Base-by-base conservation (phyloP, 1,284 basidiomycete species). In the Tremellales sp. region DNA sequence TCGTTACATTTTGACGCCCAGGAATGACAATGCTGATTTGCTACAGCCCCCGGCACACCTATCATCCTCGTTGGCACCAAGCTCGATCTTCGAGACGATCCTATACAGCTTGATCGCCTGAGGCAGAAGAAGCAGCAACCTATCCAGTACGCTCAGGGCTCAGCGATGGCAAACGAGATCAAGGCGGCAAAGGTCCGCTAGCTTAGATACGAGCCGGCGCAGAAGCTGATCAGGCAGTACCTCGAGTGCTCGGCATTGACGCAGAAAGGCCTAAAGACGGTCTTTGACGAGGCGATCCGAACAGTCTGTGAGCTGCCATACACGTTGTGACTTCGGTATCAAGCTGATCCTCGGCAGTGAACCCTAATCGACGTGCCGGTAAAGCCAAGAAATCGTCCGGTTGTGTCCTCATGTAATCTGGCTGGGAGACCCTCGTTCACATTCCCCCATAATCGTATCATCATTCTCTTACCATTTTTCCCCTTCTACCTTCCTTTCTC, bases 1-100 rank as follows among this genome's bases (percentile, higher is more conserved):
- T 19, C 19, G 8, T 39, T 39, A 8, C 36, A 21, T 39, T n/a
- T 39, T 11, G 10, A 8, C 7, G 11, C 36, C 36, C 29, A 8
- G 29, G 10, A 33, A n/a, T n/a, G n/a, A n/a, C 8, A 33, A 33
- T 10, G 19, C 36, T 39, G 11, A 39, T 19, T n/a, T 8, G 15
- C 15, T 15, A 10, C 36, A 39, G 93, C 94, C 26, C 96, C 96
- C 11, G 85, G 84, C 74, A 96, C 89, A 62, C 90, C 87, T 46
- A 85, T 96, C 61, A 87, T 99, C 60, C 80, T 99, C 50, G 93
- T 99, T 46, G 96, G 96, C 25, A 99, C 96, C 50, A 98, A 98
- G 78, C 81, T 97, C 57, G 96, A 98, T 79, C 78, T 99, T 67
- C 86, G 96, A 63, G 94, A 98, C 73, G 96, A 98, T 75, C 87